Base-by-base conservation (phyloP, 2,329 filamentous ascomycete species). In the Colletotrichum shisoi region DNA sequence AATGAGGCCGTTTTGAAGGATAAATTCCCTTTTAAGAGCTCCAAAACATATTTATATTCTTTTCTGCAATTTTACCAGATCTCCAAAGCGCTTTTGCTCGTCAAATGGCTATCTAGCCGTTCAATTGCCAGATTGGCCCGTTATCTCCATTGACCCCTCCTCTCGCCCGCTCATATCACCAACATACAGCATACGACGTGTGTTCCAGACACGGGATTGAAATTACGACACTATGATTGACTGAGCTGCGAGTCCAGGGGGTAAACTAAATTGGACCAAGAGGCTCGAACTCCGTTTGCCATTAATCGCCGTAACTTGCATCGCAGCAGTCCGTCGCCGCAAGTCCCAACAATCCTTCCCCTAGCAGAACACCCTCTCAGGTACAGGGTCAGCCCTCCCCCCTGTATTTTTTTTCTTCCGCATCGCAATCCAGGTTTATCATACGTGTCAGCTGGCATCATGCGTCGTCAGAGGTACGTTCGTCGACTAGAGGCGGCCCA, bases 1-100 rank as follows among this genome's bases (percentile, higher is more conserved):
- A 74, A 79, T 64, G 62, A 74, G 69, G 62, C 56, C 17, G 19
- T 9, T 48, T 19, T 19, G 70, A 71, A 1, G 2, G 39, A 8
- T 2, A 48, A 71, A 71, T 72, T 67, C 19, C 8, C 66, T 15
- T 40, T 27, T 73, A 54, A 56, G 15, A 31, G 4, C 24, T 37
- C 27, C 21, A 19, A 62, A 61, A 40, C 17, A 1, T 0, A 1
- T 0, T 2, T 59, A 46, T n/a, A 27, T 72, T 73, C 71, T 76
- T 75, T 71, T 58, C 2, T 70, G 12, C 71, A 66, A 68, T 64
- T 70, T 70, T 57, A 8, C 13, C 45, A 5, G 51, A 39, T 49
- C 27, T 17, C 9, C 12, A 17, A 42, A 34, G 8, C 45, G 61
- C 62, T 70, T 70, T 70, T 70, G n/a, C 53, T 62, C 59, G 52